These are phyloP conservation scores for Apophysomyces elegans DNA, from an alignment of 371 early-diverging fungal species.

Conservation along the genomic window DNA sequence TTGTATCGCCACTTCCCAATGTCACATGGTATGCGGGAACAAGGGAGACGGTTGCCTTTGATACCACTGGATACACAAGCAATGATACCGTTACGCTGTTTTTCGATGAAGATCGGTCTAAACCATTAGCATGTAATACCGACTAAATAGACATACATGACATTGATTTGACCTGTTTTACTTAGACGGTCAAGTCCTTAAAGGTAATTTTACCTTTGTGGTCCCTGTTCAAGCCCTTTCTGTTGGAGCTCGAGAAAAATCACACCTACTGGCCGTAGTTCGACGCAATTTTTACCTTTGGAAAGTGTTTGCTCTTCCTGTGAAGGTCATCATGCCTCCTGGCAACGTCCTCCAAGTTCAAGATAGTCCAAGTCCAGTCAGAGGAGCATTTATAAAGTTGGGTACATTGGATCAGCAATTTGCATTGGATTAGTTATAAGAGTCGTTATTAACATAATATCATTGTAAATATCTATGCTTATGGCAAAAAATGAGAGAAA, in stretches of 20 bases:
- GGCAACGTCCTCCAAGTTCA: slow-evolving; percentile 11
- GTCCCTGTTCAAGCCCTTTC: slow-evolving; percentile 22
- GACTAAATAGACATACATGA: too few relatives aligned
- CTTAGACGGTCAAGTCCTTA: slow-evolving; percentile 21
- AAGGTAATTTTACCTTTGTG: slow-evolving; percentile 24
- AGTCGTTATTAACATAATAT: neutral
- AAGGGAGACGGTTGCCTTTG: slow-evolving; percentile 13
- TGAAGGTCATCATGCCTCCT: slow-evolving; percentile 16
- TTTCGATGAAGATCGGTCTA: slow-evolving; percentile 29
- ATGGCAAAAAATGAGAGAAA: neutral
- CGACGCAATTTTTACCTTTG: slow-evolving; percentile 20
- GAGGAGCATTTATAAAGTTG: neutral
- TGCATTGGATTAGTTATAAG: neutral
- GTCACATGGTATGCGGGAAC: slow-evolving; percentile 19
- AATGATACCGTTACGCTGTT: slow-evolving; percentile 27
- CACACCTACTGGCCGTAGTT: slow-evolving; percentile 20
- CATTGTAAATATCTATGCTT: neutral
- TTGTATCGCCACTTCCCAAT: slow-evolving; percentile 2
- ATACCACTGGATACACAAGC: slow-evolving; percentile 15
- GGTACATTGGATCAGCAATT: neutral
- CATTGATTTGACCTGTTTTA: neutral
- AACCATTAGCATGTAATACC: slow-evolving; percentile 21
- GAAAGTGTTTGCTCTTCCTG: slow-evolving; percentile 17
- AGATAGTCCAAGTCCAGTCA: neutral
- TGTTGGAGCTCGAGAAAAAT: slow-evolving; percentile 12